These are phyloP conservation scores for Chaetomiaceae sp. DNA, from an alignment of 2,329 filamentous ascomycete species.

Conservation along the genomic window DNA sequence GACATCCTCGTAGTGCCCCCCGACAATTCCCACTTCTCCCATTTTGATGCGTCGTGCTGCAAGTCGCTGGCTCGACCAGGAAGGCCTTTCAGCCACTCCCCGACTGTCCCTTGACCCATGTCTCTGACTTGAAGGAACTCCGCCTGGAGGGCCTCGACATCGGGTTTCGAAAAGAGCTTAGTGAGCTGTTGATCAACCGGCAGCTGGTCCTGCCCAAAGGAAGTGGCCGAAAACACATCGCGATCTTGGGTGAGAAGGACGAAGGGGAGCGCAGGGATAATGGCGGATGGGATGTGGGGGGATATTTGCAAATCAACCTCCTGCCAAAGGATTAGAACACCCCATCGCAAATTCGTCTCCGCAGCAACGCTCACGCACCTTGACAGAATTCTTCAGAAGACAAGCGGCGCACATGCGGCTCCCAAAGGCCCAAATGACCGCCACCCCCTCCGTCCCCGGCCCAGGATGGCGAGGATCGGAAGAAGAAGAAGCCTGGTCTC, in stretches of 20 bases:
- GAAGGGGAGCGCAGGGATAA: conserved; percentile 66
- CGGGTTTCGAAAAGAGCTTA: conserved; percentile 61
- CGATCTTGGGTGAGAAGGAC: conserved; percentile 58
- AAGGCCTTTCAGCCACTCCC: conserved; percentile 78
- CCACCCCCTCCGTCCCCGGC: conserved; percentile 56
- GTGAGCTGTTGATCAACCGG: conserved; percentile 47
- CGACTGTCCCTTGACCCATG: conserved; percentile 62
- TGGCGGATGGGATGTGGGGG: conserved; percentile 50
- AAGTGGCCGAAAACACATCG: conserved; percentile 53
- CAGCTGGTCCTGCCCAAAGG: conserved; percentile 48
- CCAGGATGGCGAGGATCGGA: conserved; percentile 52
- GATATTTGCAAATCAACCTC: conserved; percentile 66
- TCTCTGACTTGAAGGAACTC: conserved; percentile 60
- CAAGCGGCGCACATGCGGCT: conserved; percentile 63
- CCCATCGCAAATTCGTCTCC: conserved; percentile 2
- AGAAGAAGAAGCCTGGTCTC: conserved; percentile 25
- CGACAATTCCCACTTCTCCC: conserved; percentile 66
- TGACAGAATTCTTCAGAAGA: conserved; percentile 54
- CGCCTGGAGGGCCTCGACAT: conserved; percentile 57
- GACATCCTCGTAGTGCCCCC: conserved; percentile 39
- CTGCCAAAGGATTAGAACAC: conserved; percentile 40
- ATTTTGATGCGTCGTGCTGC: conserved; percentile 59
- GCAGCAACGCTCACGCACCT: conserved; percentile 46
- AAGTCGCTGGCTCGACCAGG: conserved; percentile 56
- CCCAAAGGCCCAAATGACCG: conserved; percentile 67